A percentile compares a stretch with the other conserved stretches of the same genome.
phyloP scores from a whole-genome alignment of 2,329 filamentous ascomycete genomes.

The Cladosporium sp. region DNA sequence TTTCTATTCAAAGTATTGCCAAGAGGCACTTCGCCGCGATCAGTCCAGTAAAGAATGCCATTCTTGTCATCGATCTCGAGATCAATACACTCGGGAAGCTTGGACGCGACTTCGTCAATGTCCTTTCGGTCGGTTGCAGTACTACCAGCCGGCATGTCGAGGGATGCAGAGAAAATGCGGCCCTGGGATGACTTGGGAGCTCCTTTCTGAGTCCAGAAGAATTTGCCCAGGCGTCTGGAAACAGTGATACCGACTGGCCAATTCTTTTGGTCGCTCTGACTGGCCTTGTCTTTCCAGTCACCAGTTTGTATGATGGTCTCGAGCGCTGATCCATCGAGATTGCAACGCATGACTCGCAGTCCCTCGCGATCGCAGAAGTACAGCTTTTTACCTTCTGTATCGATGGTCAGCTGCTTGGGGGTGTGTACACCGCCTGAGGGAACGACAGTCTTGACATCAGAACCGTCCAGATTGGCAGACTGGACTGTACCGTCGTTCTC shows the following conservation, averaged over 20 bases:
- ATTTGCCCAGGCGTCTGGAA: conserved; percentile 36
- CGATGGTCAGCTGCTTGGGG: conserved; percentile 39
- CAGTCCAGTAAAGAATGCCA: conserved; percentile 55
- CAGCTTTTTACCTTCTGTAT: conserved; percentile 27
- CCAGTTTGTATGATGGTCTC: conserved; percentile 39
- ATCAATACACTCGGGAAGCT: conserved; percentile 55
- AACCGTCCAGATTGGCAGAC: conserved; percentile 44
- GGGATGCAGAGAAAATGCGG: conserved; percentile 49
- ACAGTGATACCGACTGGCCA: conserved; percentile 50
- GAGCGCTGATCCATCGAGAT: conserved; percentile 33
- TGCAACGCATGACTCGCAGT: conserved; percentile 33
- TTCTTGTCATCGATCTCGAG: conserved; percentile 49
- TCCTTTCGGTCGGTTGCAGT: conserved; percentile 37
- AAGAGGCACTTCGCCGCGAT: conserved; percentile 53
- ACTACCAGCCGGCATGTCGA: conserved; percentile 37
- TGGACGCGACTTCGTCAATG: conserved; percentile 38
- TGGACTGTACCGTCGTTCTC: conserved; percentile 17
- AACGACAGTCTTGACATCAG: conserved; percentile 42
- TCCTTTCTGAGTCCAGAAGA: conserved; percentile 62
- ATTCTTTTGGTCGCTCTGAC: conserved; percentile 23
- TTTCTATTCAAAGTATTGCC: conserved; percentile 52
- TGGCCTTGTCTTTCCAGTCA: conserved; percentile 34
- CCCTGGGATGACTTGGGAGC: conserved; percentile 48
- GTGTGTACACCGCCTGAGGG: conserved; percentile 46
- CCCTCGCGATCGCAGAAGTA: conserved; percentile 46